Evolutionary conservation across 495 filamentous ascomycete species (phyloP).

Genomic region (Xylona heveae): DNA sequence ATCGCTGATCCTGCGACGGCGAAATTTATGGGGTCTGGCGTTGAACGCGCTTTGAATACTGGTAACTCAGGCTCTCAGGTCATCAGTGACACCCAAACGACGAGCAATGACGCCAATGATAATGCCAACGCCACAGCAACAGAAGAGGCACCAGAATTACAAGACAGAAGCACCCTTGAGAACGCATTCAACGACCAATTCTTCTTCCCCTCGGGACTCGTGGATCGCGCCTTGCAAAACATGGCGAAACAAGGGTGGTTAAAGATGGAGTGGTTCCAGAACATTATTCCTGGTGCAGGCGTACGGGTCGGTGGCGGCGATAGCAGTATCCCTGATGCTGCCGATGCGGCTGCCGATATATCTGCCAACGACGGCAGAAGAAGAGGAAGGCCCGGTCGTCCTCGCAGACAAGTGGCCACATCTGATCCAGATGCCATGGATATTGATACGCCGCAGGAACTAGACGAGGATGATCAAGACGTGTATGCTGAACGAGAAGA

Average conservation of each 20-base stretch:
- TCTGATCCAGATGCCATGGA: background rate
- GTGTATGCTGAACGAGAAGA: background rate
- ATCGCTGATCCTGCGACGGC: background rate
- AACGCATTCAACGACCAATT: too few species aligned
- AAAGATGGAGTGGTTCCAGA: constrained; percentile 4
- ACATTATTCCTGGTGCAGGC: background rate
- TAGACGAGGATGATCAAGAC: background rate
- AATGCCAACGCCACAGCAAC: too few species aligned
- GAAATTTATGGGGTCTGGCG: too few species aligned
- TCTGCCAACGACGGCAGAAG: background rate
- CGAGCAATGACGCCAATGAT: too few species aligned
- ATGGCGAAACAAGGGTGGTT: constrained; percentile 5
- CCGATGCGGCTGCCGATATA: too few species aligned
- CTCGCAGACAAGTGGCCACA: background rate
- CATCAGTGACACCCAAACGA: too few species aligned
- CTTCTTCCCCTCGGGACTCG: too few species aligned
- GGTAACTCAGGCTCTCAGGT: too few species aligned
- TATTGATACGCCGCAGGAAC: background rate
- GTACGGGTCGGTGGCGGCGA: background rate
- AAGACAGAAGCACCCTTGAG: too few species aligned
- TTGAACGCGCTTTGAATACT: too few species aligned
- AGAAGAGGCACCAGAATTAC: too few species aligned
- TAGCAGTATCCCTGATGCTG: too few species aligned
- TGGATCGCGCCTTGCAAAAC: constrained; percentile 2
- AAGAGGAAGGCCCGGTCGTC: background rate